These are phyloP conservation scores for Flaveria bidentis DNA, from an alignment of 129 eudicot genomes.

Conservation along the genomic window DNA sequence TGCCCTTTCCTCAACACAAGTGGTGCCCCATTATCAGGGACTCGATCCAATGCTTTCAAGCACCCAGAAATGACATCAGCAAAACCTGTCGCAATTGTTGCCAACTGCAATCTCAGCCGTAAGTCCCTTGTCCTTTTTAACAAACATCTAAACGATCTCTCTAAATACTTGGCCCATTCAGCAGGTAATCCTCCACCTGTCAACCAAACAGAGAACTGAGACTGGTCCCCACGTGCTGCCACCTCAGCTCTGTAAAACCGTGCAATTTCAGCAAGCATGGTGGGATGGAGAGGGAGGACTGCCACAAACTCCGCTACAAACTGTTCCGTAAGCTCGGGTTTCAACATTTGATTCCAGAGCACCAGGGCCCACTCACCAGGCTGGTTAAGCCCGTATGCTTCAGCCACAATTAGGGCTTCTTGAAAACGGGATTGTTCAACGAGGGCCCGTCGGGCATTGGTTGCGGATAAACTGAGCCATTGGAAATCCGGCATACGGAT, in stretches of 20 bases:
- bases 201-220: slow-evolving; percentile 91
- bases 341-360: slow-evolving; percentile 96
- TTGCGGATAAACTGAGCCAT: slow-evolving; percentile 82
- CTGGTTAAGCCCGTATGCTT: slow-evolving; percentile 91
- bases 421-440: slow-evolving; percentile 94
- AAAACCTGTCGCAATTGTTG: slow-evolving; percentile 80
- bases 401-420: slow-evolving; percentile 94
- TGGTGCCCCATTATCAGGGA: slow-evolving; percentile 92
- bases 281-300: slow-evolving; percentile 81
- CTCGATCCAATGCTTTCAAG: slow-evolving; percentile 70
- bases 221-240: slow-evolving; percentile 94
- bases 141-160: slow-evolving; percentile 88
- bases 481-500: slow-evolving; percentile 91
- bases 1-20: slow-evolving; percentile 96
- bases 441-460: slow-evolving; percentile 78
- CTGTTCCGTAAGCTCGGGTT: slow-evolving; percentile 85
- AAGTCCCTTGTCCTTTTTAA: slow-evolving; percentile 82
- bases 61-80: slow-evolving; percentile 63
- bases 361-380: slow-evolving; percentile 99
- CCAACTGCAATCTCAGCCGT: slow-evolving; percentile 71
- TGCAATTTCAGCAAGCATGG: slow-evolving; percentile 85
- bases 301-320: slow-evolving; percentile 95
- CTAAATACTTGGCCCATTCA: slow-evolving; percentile 91
- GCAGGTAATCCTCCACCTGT: slow-evolving; percentile 94
- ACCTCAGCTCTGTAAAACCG: slow-evolving; percentile 83